Conservation (phyloP, 805 yeast genomes). For the Candida maltosa region DNA sequence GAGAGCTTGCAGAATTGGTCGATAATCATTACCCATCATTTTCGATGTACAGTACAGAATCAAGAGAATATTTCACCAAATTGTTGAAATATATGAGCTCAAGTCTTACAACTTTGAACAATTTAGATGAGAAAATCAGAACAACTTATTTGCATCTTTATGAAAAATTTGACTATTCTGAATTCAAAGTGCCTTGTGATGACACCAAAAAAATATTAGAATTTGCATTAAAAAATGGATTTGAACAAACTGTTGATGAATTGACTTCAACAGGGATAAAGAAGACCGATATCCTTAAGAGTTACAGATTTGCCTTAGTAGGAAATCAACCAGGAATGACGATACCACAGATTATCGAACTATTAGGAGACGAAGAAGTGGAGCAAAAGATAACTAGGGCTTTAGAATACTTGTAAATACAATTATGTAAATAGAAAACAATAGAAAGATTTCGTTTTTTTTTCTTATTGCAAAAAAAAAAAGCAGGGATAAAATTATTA, state of each 20-base stretch:
- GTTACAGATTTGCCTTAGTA: slow-evolving; percentile 64
- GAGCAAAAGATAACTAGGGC: no score
- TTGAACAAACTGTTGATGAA: slow-evolving; percentile 7
- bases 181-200: slow-evolving; percentile 6
- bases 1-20: slow-evolving; percentile 32
- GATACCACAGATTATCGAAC: slow-evolving; percentile 51
- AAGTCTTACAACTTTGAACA: slow-evolving; percentile 51
- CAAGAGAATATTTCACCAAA: slow-evolving; percentile 20
- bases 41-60: slow-evolving; percentile 9
- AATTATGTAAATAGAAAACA: no score
- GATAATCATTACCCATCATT: slow-evolving; percentile 23
- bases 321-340: slow-evolving; percentile 71
- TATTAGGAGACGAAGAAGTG: slow-evolving; percentile 51
- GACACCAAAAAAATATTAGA: slow-evolving; percentile 2
- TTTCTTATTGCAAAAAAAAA: no score
- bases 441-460: no score
- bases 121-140: slow-evolving; percentile 43
- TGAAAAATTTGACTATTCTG: slow-evolving; percentile 28
- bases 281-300: slow-evolving; percentile 49
- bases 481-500: no score
- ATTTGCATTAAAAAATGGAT: neutral
- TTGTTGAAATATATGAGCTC: slow-evolving; percentile 46
- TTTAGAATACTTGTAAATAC: no score
- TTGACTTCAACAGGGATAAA: slow-evolving; percentile 11
- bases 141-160: no score